Conservation (phyloP, 768 basidiomycete species). For the Mycena vitilis region DNA sequence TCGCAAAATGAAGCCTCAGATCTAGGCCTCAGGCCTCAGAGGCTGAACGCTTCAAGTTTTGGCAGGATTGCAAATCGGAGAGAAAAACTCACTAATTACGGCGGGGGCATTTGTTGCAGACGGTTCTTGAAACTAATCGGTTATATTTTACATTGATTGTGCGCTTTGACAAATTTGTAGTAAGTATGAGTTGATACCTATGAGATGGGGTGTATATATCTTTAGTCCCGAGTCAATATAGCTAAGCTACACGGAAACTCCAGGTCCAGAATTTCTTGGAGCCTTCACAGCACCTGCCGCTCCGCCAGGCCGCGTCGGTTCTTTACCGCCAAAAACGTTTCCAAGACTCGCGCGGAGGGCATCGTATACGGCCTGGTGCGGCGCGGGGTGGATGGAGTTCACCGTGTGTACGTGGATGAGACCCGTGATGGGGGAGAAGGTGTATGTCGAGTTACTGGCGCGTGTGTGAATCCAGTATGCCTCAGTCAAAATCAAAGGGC, state of each 20-base stretch:
- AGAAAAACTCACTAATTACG: too few species aligned
- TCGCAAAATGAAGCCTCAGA: too few species aligned
- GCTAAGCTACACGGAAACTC: background rate
- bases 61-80: too few species aligned
- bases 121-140: too few species aligned
- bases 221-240: background rate
- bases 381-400: constrained; percentile 83
- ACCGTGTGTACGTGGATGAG: constrained; percentile 73
- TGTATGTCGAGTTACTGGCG: constrained; percentile 75
- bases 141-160: too few species aligned
- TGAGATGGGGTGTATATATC: background rate
- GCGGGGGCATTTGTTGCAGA: too few species aligned
- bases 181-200: background rate
- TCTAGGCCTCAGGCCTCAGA: too few species aligned
- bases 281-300: constrained; percentile 21
- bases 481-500: background rate
- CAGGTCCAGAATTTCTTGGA: background rate
- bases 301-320: constrained; percentile 19
- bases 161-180: too few species aligned
- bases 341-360: constrained; percentile 56
- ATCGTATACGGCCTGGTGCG: constrained; percentile 77
- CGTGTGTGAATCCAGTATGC: constrained; percentile 5
- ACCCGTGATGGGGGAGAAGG: constrained; percentile 75
- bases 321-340: constrained; percentile 16
- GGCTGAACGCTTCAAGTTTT: too few species aligned